phyloP scores from a whole-genome alignment of 2,329 filamentous ascomycete genomes.

The Fusarium sp. region DNA sequence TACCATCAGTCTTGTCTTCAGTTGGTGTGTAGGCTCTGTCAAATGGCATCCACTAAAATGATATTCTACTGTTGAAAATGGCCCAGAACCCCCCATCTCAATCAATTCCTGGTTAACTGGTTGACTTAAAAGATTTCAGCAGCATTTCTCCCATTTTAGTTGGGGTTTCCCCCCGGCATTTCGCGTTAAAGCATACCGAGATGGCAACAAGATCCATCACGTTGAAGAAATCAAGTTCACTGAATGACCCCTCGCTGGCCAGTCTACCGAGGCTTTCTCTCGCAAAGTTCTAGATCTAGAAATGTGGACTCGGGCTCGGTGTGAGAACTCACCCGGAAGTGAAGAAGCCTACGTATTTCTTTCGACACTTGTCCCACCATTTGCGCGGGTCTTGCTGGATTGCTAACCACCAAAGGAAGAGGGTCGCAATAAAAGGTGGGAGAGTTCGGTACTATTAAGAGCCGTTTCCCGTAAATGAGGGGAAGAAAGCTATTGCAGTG shows the following conservation, averaged over 20 bases:
- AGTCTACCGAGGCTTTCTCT: conserved; percentile 6
- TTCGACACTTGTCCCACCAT: conserved; percentile 20
- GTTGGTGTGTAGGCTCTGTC: neutral
- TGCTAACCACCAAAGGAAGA: conserved; percentile 17
- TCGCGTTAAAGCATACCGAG: conserved; percentile 41
- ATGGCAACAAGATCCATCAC: conserved; percentile 7
- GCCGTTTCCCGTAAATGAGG: conserved; percentile 29
- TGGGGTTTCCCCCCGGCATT: conserved; percentile 31
- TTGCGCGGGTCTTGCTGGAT: conserved; percentile 31
- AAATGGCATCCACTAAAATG: neutral
- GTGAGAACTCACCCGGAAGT: neutral
- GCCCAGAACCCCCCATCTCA: neutral
- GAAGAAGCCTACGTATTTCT: neutral
- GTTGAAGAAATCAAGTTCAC: conserved; percentile 7
- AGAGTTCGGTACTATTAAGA: conserved; percentile 31
- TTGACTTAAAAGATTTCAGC: neutral
- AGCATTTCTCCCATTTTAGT: conserved; percentile 1
- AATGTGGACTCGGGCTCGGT: conserved; percentile 7
- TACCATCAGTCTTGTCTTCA: neutral
- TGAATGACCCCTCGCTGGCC: neutral
- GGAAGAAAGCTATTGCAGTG: neutral
- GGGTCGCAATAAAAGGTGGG: conserved; percentile 7
- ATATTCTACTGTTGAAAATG: neutral
- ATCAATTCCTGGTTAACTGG: neutral
- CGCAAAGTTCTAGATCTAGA: neutral